Evolutionary conservation across 768 basidiomycete species (phyloP).

Genomic region (Russula lepida): DNA sequence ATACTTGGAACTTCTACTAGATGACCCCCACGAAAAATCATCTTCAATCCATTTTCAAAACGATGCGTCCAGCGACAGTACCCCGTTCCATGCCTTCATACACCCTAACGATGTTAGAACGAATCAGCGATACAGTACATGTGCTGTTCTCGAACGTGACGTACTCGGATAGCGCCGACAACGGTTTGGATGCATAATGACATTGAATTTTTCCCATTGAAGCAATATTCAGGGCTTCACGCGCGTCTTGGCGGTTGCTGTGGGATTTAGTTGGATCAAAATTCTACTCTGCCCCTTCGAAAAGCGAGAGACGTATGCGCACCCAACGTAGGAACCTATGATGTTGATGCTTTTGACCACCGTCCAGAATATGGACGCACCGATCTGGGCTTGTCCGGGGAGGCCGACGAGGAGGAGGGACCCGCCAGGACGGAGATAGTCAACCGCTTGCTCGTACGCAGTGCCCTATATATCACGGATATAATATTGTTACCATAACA

Average conservation of each 20-base stretch:
- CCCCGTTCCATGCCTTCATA: constrained; percentile 36
- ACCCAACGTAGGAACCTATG: constrained; percentile 38
- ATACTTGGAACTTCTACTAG: background rate
- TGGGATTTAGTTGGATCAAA: constrained; percentile 20
- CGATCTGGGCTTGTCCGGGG: constrained; percentile 46
- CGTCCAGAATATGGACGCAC: constrained; percentile 63
- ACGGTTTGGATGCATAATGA: constrained; percentile 37
- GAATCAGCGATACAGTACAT: background rate
- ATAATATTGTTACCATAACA: constrained; percentile 25
- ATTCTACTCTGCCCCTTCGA: background rate
- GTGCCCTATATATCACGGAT: constrained; percentile 13
- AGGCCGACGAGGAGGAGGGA: constrained; percentile 74
- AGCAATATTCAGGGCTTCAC: constrained; percentile 74
- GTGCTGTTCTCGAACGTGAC: constrained; percentile 23
- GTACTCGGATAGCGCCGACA: constrained; percentile 46
- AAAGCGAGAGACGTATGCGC: background rate
- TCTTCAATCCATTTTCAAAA: constrained; percentile 5
- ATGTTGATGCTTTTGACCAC: constrained; percentile 57
- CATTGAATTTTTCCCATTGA: constrained; percentile 62
- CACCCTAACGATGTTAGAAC: constrained; percentile 24
- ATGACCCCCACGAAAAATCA: background rate
- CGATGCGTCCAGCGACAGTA: constrained; percentile 17
- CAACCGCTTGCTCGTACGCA: constrained; percentile 50
- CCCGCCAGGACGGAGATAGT: constrained; percentile 68
- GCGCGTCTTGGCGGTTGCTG: constrained; percentile 76